Conservation (phyloP, 2,329 filamentous ascomycete species). For the Pseudogymnoascus sp. region DNA sequence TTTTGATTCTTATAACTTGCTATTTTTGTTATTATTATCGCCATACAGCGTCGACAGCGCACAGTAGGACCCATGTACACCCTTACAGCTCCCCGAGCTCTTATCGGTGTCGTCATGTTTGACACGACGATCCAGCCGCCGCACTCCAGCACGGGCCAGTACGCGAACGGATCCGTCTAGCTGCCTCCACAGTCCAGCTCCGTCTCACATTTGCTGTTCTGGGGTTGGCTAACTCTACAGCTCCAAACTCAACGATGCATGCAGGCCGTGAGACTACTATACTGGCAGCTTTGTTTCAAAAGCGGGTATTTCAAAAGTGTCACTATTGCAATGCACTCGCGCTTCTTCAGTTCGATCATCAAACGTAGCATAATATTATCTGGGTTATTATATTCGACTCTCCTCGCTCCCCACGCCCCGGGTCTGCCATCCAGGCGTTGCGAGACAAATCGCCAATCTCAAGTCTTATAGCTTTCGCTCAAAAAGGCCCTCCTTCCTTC, state of each 20-base stretch:
- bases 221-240: background rate
- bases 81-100: conserved; percentile 1
- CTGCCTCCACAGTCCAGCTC: background rate
- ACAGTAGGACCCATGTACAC: background rate
- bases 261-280: background rate
- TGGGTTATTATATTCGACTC: conserved; percentile 4
- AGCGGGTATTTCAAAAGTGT: background rate
- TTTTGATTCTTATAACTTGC: background rate
- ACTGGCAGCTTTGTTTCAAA: background rate
- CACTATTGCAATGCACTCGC: background rate
- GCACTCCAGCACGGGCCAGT: background rate
- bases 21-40: background rate
- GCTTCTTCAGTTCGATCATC: background rate
- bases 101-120: conserved; percentile 2
- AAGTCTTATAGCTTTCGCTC: conserved; percentile 4
- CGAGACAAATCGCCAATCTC: background rate
- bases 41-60: background rate
- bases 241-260: background rate
- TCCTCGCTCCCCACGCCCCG: background rate
- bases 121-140: background rate
- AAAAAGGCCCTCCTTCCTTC: background rate
- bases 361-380: conserved; percentile 6
- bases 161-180: background rate
- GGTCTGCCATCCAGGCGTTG: conserved; percentile 6
- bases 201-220: conserved; percentile 6